These are phyloP conservation scores for Penicillium argentinense DNA, from an alignment of 495 filamentous ascomycete species.

Conservation along the genomic window DNA sequence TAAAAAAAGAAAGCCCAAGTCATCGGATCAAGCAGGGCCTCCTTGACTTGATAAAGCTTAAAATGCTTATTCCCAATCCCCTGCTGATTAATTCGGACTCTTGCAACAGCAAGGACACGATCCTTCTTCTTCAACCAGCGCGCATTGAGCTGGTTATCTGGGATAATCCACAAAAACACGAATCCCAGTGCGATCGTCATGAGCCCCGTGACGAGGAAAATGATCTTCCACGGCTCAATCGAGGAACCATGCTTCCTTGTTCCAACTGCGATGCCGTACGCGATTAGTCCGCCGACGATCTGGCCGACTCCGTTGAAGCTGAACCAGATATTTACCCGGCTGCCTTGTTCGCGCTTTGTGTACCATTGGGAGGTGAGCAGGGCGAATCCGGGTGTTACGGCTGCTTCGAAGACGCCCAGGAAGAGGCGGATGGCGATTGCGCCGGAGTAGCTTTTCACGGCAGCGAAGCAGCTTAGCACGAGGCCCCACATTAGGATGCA, in stretches of 20 bases:
- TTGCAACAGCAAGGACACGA: constrained; percentile 57
- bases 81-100: constrained; percentile 63
- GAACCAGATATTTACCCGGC: constrained; percentile 61
- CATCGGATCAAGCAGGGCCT: constrained; percentile 59
- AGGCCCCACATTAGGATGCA: constrained; percentile 60
- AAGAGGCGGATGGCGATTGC: constrained; percentile 60
- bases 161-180: constrained; percentile 62
- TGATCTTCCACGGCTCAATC: constrained; percentile 65
- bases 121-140: constrained; percentile 65
- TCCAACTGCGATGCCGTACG: constrained; percentile 66
- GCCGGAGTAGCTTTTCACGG: constrained; percentile 44
- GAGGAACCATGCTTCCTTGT: constrained; percentile 48
- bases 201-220: constrained; percentile 66
- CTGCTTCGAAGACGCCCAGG: constrained; percentile 60
- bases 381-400: constrained; percentile 63
- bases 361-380: constrained; percentile 66
- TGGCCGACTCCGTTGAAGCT: constrained; percentile 62
- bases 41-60: constrained; percentile 61
- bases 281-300: constrained; percentile 61
- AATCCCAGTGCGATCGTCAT: constrained; percentile 58
- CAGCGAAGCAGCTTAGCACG: constrained; percentile 54
- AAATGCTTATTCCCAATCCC: constrained; percentile 71
- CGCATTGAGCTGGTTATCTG: constrained; percentile 69
- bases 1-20: constrained; percentile 67
- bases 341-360: constrained; percentile 58